Conservation (phyloP, 768 basidiomycete genomes). For the Strobilomyces dryophilus region DNA sequence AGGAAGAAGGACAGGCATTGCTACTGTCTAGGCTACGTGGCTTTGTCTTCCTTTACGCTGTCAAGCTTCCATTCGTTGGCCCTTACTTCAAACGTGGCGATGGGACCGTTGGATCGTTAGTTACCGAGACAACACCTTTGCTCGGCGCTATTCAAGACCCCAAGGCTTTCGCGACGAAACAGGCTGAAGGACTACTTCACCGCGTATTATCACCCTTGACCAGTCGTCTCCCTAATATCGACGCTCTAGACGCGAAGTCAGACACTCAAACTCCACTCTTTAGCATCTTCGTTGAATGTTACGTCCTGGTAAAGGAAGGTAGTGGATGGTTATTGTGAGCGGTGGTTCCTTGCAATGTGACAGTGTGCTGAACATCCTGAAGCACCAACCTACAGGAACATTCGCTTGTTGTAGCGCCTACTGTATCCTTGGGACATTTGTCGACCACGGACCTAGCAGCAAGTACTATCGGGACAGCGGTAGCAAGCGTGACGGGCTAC, state of each 20-base stretch:
- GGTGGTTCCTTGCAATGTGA: neutral
- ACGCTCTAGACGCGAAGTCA: constrained; percentile 14
- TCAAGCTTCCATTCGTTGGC: constrained; percentile 23
- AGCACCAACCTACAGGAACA: constrained; percentile 22
- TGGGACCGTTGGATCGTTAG: neutral
- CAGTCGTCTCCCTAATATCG: constrained; percentile 16
- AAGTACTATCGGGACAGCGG: constrained; percentile 39
- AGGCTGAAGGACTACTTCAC: constrained; percentile 15
- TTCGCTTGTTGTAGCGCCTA: constrained; percentile 22
- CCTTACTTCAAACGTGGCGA: constrained; percentile 14
- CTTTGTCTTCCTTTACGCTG: constrained; percentile 8
- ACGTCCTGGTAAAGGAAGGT: constrained; percentile 21
- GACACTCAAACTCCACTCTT: constrained; percentile 5
- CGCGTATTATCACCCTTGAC: constrained; percentile 13
- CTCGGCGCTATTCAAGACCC: constrained; percentile 21
- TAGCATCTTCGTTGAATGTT: constrained; percentile 15
- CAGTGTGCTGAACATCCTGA: constrained; percentile 1
- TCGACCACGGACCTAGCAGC: constrained; percentile 52
- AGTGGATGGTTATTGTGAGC: constrained; percentile 22
- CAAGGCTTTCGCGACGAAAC: constrained; percentile 18
- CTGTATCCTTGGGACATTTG: constrained; percentile 48
- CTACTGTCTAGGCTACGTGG: constrained; percentile 9
- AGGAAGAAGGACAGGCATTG: constrained; percentile 1
- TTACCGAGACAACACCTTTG: constrained; percentile 25
- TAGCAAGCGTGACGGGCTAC: constrained; percentile 40